A percentile compares a stretch with the other conserved stretches of the same genome.
These are phyloP conservation scores for Stephanodiscus minutulus DNA, from an alignment of 108 stramenopile species.

Conservation along the genomic window DNA sequence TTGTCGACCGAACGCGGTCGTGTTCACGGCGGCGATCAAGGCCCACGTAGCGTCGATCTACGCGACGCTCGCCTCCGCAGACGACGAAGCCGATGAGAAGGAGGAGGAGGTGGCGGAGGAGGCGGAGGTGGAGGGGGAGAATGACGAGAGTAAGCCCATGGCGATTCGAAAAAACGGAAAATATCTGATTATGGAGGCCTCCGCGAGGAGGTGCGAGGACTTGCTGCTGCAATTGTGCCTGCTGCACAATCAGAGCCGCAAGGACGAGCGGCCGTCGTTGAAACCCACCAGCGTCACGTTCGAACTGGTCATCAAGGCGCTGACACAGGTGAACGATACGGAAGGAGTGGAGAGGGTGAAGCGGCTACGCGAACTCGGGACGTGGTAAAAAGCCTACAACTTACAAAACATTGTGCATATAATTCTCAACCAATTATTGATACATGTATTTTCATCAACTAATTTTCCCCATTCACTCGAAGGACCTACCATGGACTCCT, in stretches of 20 bases:
- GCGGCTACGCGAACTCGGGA: not conserved
- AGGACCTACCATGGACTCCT: too few relatives aligned
- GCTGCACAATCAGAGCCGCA: conserved; percentile 17
- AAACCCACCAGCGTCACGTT: conserved; percentile 43
- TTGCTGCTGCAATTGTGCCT: conserved; percentile 36
- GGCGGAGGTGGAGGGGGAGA: not conserved
- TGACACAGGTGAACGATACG: conserved; percentile 21
- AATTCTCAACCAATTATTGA: too few relatives aligned
- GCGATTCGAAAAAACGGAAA: not conserved
- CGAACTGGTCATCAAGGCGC: conserved; percentile 33
- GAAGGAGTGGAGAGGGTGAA: conserved; percentile 41
- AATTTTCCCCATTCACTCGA: too few relatives aligned
- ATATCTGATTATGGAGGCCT: conserved; percentile 13
- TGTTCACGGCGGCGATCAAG: conserved; percentile 50
- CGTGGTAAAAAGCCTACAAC: not conserved
- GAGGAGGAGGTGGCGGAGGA: conserved; percentile 3
- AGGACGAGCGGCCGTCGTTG: conserved; percentile 29
- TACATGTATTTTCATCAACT: too few relatives aligned
- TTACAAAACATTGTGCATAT: not conserved
- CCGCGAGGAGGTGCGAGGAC: conserved; percentile 40
- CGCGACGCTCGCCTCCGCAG: conserved; percentile 9
- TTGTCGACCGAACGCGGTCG: conserved; percentile 40
- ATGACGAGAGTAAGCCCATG: not conserved
- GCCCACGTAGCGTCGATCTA: conserved; percentile 44
- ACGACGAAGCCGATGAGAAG: not conserved